Base-by-base conservation (phyloP, 1,284 basidiomycete genomes). In the Polyporus tsugae region DNA sequence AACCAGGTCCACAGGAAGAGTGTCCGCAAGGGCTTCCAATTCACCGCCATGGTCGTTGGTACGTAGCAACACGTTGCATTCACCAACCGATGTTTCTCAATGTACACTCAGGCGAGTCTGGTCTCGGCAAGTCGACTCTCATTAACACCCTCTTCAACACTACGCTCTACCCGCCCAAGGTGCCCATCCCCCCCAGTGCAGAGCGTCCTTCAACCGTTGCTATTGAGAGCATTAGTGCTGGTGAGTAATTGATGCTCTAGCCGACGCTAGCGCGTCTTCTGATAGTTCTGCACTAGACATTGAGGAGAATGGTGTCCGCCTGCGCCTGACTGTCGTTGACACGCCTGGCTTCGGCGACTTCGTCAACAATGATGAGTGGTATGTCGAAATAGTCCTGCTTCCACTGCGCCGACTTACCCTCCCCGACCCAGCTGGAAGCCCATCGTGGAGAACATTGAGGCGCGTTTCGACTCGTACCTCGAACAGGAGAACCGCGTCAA, bases 401-500 rank as follows among this genome's bases (percentile, higher is more conserved):
- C 46, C 41, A n/a, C n/a, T 62, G n/a, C 7, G 13, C 46, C 29
- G 22, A 49, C 66, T 58, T 61, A 53, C 9, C 35, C 19, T 10
- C 52, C 17, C 60, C 49, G n/a, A 22, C 62, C 17, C 74, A 96
- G 95, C 81, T 99, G 97, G 97, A 97, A 95, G 82, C 97, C 97
- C 64, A 97, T 99, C 73, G 88, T 98, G 46, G 96, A 98, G 81
- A 96, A 97, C 84, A 98, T 99, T 73, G 97, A 98, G 81, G 91
- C 94, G 52, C 93, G 97, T 63, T 98, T 97, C 76, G 97, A 98
- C 80, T 93, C 95, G 13, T 99, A 96, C 81, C 85, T 98, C 73
- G 97, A 98, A 81, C 96, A 98, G 82, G 97, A 99, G 85, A 98
- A 98, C 85, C 91, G 96, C 72, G 96, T 98, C 76, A 98, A 98